A percentile compares a stretch with the other conserved stretches of the same genome.
Evolutionary conservation across 345 rosid species (phyloP).

Genomic region (Eucalyptus pauciflora): DNA sequence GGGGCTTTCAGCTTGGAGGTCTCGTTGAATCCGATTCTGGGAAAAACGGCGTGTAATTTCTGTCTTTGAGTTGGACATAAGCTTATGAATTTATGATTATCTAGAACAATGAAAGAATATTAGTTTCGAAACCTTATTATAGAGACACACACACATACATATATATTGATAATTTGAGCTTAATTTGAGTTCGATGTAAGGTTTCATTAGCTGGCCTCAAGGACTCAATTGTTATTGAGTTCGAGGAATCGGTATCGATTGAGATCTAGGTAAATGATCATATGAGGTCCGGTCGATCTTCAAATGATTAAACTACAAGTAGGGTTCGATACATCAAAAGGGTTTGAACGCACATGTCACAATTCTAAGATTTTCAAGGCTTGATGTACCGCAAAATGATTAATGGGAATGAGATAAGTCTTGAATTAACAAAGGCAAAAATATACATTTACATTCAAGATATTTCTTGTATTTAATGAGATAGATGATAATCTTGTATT

Average conservation of each 20-base stretch:
- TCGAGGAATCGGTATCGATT: neutral
- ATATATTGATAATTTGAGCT: neutral
- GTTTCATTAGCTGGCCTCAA: neutral
- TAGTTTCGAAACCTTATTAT: neutral
- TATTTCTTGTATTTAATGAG: neutral
- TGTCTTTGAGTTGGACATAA: neutral
- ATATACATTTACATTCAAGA: neutral
- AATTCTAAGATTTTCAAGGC: too few species aligned
- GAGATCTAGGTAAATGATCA: neutral
- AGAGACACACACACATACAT: accelerated
- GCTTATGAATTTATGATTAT: neutral
- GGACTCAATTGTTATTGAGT: neutral
- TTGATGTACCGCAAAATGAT: neutral
- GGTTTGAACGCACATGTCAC: neutral
- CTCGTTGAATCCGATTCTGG: neutral
- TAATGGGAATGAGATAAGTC: neutral
- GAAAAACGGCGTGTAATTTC: neutral
- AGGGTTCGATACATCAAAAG: neutral
- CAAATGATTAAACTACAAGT: neutral
- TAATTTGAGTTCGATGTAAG: neutral
- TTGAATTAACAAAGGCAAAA: neutral
- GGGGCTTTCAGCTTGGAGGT: neutral
- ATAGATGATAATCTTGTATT: neutral
- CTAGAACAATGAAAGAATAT: neutral
- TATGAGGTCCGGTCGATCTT: accelerated